phyloP scores from a whole-genome alignment of 116 monocot genomes.

The Iris pallida region DNA sequence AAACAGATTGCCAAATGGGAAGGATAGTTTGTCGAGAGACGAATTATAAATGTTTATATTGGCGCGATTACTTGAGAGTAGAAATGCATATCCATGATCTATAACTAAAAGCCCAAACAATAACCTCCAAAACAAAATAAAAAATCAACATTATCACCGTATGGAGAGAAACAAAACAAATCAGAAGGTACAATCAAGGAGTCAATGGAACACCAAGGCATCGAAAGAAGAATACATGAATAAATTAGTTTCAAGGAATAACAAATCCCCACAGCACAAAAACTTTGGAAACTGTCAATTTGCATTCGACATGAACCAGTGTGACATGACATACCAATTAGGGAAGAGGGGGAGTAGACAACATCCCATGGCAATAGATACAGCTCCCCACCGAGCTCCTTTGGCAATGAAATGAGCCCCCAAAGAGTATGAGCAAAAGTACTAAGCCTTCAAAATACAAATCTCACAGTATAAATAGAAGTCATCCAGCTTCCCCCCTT shows the following conservation, averaged over 20 bases:
- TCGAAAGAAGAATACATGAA: conserved; percentile 11
- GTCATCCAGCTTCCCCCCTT: conserved; percentile 11
- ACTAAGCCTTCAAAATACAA: conserved; percentile 5
- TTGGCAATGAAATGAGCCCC: conserved; percentile 11
- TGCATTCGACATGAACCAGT: conserved; percentile 19
- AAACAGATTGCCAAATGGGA: too few relatives aligned
- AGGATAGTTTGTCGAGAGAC: too few relatives aligned
- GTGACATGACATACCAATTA: conserved; percentile 25
- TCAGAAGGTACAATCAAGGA: background rate
- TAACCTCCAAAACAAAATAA: too few relatives aligned
- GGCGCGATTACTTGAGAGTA: too few relatives aligned
- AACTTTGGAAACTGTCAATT: conserved; percentile 18
- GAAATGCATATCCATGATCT: too few relatives aligned
- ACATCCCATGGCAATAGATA: conserved; percentile 8
- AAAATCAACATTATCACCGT: too few relatives aligned
- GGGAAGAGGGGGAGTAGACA: conserved; percentile 6
- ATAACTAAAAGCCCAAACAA: too few relatives aligned
- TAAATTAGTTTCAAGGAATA: conserved; percentile 20
- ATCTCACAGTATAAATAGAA: conserved; percentile 14
- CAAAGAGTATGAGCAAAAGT: conserved; percentile 18
- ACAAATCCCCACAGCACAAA: conserved; percentile 15
- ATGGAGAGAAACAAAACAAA: too few relatives aligned
- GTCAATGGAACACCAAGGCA: conserved; percentile 4
- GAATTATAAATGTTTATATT: too few relatives aligned
- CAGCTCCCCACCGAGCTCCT: conserved; percentile 9